Conservation (phyloP, 2,329 filamentous ascomycete species). For the Penicillium fuscoglaucum region DNA sequence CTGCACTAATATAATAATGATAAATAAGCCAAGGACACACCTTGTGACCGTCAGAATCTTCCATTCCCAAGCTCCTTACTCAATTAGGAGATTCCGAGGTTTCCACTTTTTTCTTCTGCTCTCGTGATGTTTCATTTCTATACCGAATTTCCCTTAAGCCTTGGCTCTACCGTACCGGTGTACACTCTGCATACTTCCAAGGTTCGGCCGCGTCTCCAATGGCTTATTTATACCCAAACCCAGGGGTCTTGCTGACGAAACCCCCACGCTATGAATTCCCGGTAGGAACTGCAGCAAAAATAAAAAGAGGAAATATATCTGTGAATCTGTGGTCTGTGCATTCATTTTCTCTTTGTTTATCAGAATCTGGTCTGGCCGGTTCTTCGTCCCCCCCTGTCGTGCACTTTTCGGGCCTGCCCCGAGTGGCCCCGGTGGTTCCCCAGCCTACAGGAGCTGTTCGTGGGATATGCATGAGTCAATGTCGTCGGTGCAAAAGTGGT, state of each 20-base stretch:
- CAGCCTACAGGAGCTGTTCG: too few species aligned
- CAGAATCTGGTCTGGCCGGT: background rate
- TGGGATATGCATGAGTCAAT: too few species aligned
- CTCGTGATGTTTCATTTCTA: background rate
- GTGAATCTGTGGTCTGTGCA: background rate
- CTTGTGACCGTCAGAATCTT: constrained; percentile 12
- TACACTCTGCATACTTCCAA: background rate
- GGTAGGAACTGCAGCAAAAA: background rate
- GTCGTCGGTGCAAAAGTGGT: too few species aligned
- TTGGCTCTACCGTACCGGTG: background rate
- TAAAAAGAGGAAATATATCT: background rate
- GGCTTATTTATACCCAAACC: background rate
- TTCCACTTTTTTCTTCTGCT: background rate
- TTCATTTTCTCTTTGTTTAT: background rate
- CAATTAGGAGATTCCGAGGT: constrained; percentile 12
- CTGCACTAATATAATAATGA: background rate
- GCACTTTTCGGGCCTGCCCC: background rate
- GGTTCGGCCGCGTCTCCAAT: background rate
- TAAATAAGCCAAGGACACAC: background rate
- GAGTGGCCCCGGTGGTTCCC: background rate
- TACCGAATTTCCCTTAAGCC: background rate
- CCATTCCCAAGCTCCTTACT: constrained; percentile 13
- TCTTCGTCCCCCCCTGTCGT: background rate
- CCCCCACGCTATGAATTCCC: background rate
- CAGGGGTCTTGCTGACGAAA: background rate